phyloP scores from a whole-genome alignment of 208 protist species.

The Blastocrithidia nonstop region DNA sequence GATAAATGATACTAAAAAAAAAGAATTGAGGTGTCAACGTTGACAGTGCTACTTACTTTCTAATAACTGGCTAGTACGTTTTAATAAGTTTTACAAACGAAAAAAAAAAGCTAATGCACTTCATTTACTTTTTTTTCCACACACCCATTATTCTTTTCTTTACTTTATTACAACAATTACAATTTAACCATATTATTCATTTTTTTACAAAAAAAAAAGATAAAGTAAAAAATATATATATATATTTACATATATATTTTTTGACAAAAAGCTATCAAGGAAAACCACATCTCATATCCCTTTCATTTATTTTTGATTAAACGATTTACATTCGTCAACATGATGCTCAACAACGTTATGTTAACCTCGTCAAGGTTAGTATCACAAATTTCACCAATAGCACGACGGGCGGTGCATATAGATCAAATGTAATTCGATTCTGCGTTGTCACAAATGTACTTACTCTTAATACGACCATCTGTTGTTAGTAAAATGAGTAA shows the following conservation, averaged over 20 bases:
- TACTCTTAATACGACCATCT: slow-evolving; percentile 53
- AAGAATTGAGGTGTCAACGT: too few species aligned
- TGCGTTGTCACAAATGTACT: slow-evolving; percentile 85
- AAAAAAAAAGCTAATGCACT: not conserved
- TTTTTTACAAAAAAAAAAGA: not conserved
- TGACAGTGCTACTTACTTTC: too few species aligned
- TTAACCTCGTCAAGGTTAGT: slow-evolving; percentile 38
- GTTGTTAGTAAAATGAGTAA: slow-evolving; percentile 80
- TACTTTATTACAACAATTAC: slow-evolving; percentile 1
- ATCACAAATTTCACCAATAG: slow-evolving; percentile 55
- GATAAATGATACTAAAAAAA: too few species aligned
- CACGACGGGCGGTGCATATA: slow-evolving; percentile 54
- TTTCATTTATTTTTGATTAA: too few species aligned
- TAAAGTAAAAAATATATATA: slow-evolving; percentile 4
- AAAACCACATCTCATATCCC: not conserved
- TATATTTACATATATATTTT: not conserved
- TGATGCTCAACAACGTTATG: slow-evolving; percentile 8
- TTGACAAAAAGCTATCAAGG: too few species aligned
- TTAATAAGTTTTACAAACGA: too few species aligned
- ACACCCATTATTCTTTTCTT: slow-evolving; percentile 5
- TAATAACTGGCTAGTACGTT: too few species aligned
- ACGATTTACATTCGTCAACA: slow-evolving; percentile 1
- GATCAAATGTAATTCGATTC: slow-evolving; percentile 89
- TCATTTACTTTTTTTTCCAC: not conserved
- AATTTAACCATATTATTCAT: not conserved